Evolutionary conservation across 768 basidiomycete species (phyloP), one percentile per base, ranked within the genome.

Genomic region (Termitomyces sp.): DNA sequence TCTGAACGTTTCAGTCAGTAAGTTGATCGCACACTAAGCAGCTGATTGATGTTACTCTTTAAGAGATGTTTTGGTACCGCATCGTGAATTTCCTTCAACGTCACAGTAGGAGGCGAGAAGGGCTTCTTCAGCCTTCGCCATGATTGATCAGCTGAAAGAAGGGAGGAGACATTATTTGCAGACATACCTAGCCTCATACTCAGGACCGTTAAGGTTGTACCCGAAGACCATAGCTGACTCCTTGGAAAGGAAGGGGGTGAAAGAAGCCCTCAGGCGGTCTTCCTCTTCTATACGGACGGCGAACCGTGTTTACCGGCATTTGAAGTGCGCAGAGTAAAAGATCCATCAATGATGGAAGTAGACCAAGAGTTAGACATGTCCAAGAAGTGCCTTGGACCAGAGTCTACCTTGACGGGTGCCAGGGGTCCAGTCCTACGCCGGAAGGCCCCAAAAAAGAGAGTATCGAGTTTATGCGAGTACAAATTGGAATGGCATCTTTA

Each of bases 11-110:
- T 5, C 17, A 28, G 24, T 50, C n/a, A 50, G 24, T 4, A 2
- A 28, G n/a, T 37, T 37, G 3, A 40, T 50, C 17, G 38, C n/a
- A 26, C 24, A 50, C 26, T 37, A 38, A 49, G 45, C 32, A 24
- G 14, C 24, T 34, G n/a, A 40, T 21, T 1, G 24, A 43, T 34
- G 12, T 35, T 68, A 74, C 76, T 69, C 57, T 68, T 70, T n/a
- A 80, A 67, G 9, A 82, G 65, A 43, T 80, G 68, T 65, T 78
- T 81, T 1, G 81, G 81, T 19, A 83, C 80, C 4, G 77, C 79
- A 57, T 79, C 76, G 53, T 80, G 80, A 50, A 83, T 70, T 51
- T 82, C 75, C 64, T 81, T 81, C 42, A 82, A 65, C 0, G 77
- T 77, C 15, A 75, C 70, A 12, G 65, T 72, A 3, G 81, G 79